phyloP scores from a whole-genome alignment of 768 basidiomycete genomes.

The Termitomyces sp. region DNA sequence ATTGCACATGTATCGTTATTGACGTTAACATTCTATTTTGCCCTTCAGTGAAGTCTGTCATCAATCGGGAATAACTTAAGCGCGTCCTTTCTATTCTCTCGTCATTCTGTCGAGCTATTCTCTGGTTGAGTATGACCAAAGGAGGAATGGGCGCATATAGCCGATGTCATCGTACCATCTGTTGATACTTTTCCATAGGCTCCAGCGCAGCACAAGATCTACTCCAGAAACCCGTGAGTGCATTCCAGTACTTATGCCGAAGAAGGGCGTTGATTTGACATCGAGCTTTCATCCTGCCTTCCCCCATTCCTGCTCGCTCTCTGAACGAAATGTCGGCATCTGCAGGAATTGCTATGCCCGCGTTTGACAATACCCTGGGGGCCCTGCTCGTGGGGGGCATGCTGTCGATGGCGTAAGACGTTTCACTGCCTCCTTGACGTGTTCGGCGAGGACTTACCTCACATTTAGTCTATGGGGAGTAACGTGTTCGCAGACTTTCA shows the following conservation, averaged over 20 bases:
- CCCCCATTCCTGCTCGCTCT: neutral
- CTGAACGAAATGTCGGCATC: conserved; percentile 10
- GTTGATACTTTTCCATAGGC: neutral
- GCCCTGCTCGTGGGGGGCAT: conserved; percentile 50
- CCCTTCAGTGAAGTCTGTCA: neutral
- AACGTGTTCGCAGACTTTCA: conserved; percentile 48
- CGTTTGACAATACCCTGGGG: conserved; percentile 47
- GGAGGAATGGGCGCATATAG: neutral
- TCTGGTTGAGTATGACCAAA: neutral
- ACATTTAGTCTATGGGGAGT: conserved; percentile 50
- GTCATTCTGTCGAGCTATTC: neutral
- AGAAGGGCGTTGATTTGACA: neutral
- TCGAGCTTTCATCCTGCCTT: neutral
- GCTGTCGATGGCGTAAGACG: conserved; percentile 44
- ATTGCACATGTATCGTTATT: neutral
- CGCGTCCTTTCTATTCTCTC: neutral
- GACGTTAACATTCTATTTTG: neutral
- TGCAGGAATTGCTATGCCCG: conserved; percentile 13
- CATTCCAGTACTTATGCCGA: neutral
- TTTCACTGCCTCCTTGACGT: neutral
- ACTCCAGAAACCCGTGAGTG: neutral
- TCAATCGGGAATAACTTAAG: neutral
- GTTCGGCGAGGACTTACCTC: neutral
- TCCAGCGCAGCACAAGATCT: neutral
- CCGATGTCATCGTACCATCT: neutral